Evolutionary conservation across 257 asterid genomes (phyloP).

Genomic region (Solanum ahanhuiri): DNA sequence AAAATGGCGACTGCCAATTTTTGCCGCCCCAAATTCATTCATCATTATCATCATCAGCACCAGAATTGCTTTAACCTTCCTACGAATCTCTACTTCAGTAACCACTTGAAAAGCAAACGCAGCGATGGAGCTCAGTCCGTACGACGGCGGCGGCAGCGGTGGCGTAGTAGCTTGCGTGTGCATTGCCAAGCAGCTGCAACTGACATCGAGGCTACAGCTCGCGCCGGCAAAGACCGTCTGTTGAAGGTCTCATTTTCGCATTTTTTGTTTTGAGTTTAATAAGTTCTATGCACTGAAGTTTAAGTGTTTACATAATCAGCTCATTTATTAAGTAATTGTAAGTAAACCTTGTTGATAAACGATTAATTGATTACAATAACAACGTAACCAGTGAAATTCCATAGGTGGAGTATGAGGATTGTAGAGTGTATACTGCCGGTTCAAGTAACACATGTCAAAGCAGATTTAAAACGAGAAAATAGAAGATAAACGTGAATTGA

Average conservation of each 20-base stretch:
- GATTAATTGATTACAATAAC: neutral
- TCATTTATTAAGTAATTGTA: neutral
- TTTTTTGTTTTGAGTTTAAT: neutral
- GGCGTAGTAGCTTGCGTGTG: neutral
- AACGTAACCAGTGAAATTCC: neutral
- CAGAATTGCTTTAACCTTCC: constrained; percentile 2
- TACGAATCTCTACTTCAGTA: constrained; percentile 1
- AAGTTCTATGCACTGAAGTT: neutral
- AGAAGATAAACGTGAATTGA: neutral
- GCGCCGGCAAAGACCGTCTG: constrained; percentile 82
- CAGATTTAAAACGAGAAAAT: neutral
- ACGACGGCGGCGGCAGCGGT: constrained; percentile 10
- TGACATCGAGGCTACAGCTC: constrained; percentile 33
- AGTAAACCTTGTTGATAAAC: neutral
- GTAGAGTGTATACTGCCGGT: neutral
- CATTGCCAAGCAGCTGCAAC: constrained; percentile 35
- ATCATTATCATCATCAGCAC: neutral
- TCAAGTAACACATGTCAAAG: neutral
- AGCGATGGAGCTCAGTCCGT: neutral
- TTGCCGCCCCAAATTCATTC: constrained; percentile 17
- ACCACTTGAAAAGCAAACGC: constrained; percentile 3
- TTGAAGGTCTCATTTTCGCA: constrained; percentile 32
- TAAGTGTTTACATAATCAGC: neutral
- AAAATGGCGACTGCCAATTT: constrained; percentile 20
- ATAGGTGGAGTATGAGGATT: neutral